These are phyloP conservation scores for Crataegus laevigata DNA, from an alignment of 306 rosid species.

Conservation along the genomic window DNA sequence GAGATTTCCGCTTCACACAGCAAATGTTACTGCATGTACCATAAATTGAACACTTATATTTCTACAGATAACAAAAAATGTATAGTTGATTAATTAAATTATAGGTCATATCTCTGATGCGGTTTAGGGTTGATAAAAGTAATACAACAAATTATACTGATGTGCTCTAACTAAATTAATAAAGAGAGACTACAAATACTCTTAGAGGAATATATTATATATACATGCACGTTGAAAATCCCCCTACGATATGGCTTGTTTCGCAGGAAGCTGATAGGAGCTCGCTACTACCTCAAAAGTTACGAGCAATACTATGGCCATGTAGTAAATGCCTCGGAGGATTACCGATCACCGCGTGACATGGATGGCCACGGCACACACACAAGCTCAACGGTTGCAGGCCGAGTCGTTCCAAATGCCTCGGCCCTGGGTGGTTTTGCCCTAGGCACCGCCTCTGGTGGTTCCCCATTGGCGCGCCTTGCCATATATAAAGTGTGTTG, in stretches of 20 bases:
- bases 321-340: slow-evolving; percentile 47
- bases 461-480: slow-evolving; percentile 61
- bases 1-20: neutral
- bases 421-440: slow-evolving; percentile 72
- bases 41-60: neutral
- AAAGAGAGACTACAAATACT: neutral
- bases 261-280: slow-evolving; percentile 73
- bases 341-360: slow-evolving; percentile 73
- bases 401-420: slow-evolving; percentile 36
- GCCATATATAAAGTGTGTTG: slow-evolving; percentile 97
- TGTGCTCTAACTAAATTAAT: neutral
- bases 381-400: slow-evolving; percentile 78
- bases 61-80: too few species aligned
- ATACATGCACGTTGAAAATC: too few species aligned
- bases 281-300: slow-evolving; percentile 68
- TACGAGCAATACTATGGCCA: slow-evolving; percentile 41
- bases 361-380: slow-evolving; percentile 89
- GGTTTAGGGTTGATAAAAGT: neutral
- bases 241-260: neutral
- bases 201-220: too few species aligned
- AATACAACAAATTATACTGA: neutral
- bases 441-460: slow-evolving; percentile 64
- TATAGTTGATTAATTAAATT: too few species aligned
- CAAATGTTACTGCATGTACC: neutral
- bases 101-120: too few species aligned